Percentiles rank a stretch among this genome's conserved stretches.
phyloP scores from a whole-genome alignment of 1,284 basidiomycete genomes.

The Fistulinella cinereoalba region DNA sequence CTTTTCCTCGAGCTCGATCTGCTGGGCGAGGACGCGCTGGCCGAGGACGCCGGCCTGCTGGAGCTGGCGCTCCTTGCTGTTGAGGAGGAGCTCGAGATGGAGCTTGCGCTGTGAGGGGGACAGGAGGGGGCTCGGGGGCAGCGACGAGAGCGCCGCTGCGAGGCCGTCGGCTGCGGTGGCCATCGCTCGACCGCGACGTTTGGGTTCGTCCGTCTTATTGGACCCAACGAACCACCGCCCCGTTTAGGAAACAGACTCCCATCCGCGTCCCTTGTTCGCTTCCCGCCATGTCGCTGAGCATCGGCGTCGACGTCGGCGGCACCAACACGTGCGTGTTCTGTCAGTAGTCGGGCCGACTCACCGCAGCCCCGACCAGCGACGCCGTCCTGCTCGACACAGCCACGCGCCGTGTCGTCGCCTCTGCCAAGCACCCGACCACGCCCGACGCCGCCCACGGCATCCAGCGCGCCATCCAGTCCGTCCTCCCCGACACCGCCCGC shows the following conservation, averaged over 20 bases:
- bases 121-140: conserved; percentile 34
- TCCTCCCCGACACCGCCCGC: conserved; percentile 26
- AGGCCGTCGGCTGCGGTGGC: conserved; percentile 33
- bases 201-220: too few species aligned
- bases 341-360: background rate
- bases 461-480: conserved; percentile 29
- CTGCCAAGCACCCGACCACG: conserved; percentile 38
- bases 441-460: conserved; percentile 37
- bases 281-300: conserved; percentile 8
- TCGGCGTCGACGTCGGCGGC: conserved; percentile 40
- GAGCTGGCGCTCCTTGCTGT: conserved; percentile 86
- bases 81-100: conserved; percentile 77
- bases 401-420: conserved; percentile 26
- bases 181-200: conserved; percentile 18
- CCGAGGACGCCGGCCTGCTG: conserved; percentile 88
- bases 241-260: conserved; percentile 19
- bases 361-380: conserved; percentile 23
- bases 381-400: background rate
- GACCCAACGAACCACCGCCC: background rate
- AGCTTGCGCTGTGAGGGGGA: conserved; percentile 66
- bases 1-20: conserved; percentile 85
- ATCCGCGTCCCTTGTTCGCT: conserved; percentile 4
- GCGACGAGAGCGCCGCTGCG: conserved; percentile 15
- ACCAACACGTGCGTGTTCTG: conserved; percentile 34
- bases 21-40: conserved; percentile 87